Evolutionary conservation across 148 eudicot species (phyloP), one percentile per base, ranked within the genome.

Genomic region (Rhododendron simsii): DNA sequence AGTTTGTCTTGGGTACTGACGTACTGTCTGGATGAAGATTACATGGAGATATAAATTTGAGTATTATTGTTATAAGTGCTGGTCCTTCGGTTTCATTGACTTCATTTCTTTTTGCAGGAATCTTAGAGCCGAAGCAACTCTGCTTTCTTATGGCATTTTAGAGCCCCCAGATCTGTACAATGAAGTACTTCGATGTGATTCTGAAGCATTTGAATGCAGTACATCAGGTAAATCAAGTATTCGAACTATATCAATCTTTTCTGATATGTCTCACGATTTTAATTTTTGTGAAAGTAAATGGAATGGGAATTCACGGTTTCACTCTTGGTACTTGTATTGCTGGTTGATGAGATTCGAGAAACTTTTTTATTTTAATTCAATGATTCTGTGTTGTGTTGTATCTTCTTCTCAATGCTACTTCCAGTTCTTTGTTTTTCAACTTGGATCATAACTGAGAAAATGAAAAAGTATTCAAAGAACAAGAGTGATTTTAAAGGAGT

Each of bases 181-280:
- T 85, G 98, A 97, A 87, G 98, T 97, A 80, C 92, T 97, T 83
- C 91, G 89, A 71, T 87, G 71, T 81, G 88, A 91, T 87, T 84
- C 89, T 41, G 93, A 91, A 84, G 95, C 98, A 81, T 95, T 97
- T 86, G 93, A 93, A 88, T 87, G 83, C 86, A 82, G 83, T 57
- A 53, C 65, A 87, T 91, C 94, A 93, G 99, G 98, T 97, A 96
- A 92, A 89, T 79, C 86, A 86, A 86, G 80, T 83, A 79, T 39
- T 80, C 82, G 41, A 87, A 75, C 83, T 69, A 81, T 61, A 50
- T 55, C 77, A 10, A 20, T 73, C 53, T 16, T 48, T 63, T 78
- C 10, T 84, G 48, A 76, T 9, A 65, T 47, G 20, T n/a, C 53
- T 39, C 33, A 18, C 26, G 28, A 55, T 51, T 39, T 30, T 82